These are phyloP conservation scores for Monotropa hypopitys DNA, from an alignment of 179 eudicot species.

Conservation along the genomic window DNA sequence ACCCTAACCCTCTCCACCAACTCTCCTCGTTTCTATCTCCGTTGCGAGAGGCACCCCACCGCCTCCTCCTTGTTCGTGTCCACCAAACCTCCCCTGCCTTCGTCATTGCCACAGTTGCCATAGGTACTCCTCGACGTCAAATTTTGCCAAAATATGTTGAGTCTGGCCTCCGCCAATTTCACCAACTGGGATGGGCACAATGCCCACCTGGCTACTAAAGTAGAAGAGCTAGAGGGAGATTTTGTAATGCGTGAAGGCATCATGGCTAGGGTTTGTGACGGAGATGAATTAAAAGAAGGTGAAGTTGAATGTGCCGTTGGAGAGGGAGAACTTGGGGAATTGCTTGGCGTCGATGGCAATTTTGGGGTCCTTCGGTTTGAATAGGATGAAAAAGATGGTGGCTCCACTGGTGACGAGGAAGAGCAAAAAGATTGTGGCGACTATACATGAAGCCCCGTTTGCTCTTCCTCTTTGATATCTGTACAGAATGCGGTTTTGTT, in stretches of 20 bases:
- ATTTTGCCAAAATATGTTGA: conserved; percentile 60
- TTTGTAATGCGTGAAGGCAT: conserved; percentile 72
- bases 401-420: conserved; percentile 31
- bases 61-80: conserved; percentile 1
- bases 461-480: conserved; percentile 28
- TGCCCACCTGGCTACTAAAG: conserved; percentile 55
- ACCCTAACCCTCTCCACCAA: conserved; percentile 78
- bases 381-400: conserved; percentile 54
- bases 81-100: conserved; percentile 9
- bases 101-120: conserved; percentile 28
- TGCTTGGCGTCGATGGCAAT: conserved; percentile 57
- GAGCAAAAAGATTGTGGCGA: conserved; percentile 61
- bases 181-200: conserved; percentile 82
- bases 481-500: not conserved
- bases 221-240: conserved; percentile 72
- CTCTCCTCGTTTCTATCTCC: conserved; percentile 59
- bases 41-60: conserved; percentile 22
- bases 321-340: conserved; percentile 59
- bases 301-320: conserved; percentile 64
- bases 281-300: conserved; percentile 75
- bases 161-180: conserved; percentile 48
- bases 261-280: conserved; percentile 74
- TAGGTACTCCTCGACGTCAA: conserved; percentile 53
- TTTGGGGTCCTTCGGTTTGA: conserved; percentile 61
- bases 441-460: conserved; percentile 58